These are phyloP conservation scores for Capronia coronata DNA, from an alignment of 2,329 filamentous ascomycete genomes.

Conservation along the genomic window DNA sequence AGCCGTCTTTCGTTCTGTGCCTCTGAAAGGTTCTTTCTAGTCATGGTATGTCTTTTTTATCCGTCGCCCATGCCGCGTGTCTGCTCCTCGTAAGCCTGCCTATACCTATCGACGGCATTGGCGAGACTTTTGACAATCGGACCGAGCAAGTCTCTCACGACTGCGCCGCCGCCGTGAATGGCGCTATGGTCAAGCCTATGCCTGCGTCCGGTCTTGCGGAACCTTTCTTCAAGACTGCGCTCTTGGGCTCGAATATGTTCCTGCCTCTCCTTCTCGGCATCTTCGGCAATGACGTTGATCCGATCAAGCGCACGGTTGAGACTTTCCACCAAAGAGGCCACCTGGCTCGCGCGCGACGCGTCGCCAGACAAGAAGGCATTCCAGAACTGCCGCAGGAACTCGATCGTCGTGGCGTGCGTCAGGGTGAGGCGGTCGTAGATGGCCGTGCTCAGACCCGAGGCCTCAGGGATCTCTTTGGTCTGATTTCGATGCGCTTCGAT, in stretches of 20 bases:
- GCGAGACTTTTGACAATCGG: conserved; percentile 66
- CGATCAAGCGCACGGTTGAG: conserved; percentile 69
- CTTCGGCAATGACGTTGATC: conserved; percentile 70
- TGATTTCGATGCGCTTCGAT: conserved; percentile 53
- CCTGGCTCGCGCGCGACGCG: conserved; percentile 68
- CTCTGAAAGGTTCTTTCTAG: no score
- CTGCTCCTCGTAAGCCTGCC: conserved; percentile 61
- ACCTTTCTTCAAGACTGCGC: conserved; percentile 63
- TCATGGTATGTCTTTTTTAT: conserved; percentile 1
- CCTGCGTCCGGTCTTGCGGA: conserved; percentile 67
- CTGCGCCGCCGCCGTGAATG: conserved; percentile 67
- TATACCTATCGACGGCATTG: conserved; percentile 64
- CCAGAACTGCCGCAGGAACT: conserved; percentile 99
- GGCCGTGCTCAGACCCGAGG: conserved; percentile 43
- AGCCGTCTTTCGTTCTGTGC: no score
- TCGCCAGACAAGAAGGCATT: conserved; percentile 83
- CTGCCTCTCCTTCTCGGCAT: conserved; percentile 69
- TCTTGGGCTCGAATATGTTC: conserved; percentile 61
- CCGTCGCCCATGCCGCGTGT: conserved; percentile 29
- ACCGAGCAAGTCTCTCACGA: conserved; percentile 68
- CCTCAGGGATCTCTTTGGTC: conserved; percentile 35
- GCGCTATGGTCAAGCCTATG: conserved; percentile 61
- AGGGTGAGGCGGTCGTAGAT: conserved; percentile 59
- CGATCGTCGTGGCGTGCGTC: conserved; percentile 86
- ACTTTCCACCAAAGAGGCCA: conserved; percentile 75